phyloP scores from a whole-genome alignment of 345 rosid species.

The Murraya koenigii region DNA sequence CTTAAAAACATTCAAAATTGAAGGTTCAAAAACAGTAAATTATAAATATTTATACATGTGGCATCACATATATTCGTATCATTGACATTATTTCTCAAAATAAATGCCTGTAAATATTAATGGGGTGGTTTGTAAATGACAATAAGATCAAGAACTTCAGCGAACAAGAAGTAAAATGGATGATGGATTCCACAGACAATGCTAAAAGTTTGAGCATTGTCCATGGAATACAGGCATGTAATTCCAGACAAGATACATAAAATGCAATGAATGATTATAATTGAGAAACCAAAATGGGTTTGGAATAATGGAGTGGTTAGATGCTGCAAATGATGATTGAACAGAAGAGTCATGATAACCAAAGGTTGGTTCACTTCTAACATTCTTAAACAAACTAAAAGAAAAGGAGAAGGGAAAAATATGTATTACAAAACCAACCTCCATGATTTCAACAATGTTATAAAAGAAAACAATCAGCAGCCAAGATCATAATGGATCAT shows the following conservation, averaged over 20 bases:
- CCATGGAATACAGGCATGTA: too few species aligned
- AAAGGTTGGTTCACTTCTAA: background rate
- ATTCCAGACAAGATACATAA: background rate
- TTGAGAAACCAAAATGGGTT: background rate
- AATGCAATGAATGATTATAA: background rate
- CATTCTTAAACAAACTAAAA: background rate
- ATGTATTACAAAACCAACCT: background rate
- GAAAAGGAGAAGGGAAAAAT: background rate
- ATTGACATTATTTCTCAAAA: background rate
- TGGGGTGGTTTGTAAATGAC: too few species aligned
- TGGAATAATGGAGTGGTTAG: background rate
- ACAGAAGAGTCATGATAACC: background rate
- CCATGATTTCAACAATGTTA: background rate
- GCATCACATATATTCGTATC: background rate
- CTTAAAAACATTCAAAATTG: background rate
- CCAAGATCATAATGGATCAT: background rate
- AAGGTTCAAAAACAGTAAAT: background rate
- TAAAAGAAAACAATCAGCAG: background rate
- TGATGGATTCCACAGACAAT: background rate
- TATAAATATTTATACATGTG: background rate
- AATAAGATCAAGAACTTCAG: background rate
- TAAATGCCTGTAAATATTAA: background rate
- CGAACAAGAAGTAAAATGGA: background rate
- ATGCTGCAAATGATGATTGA: background rate
- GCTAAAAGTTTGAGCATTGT: too few species aligned